A percentile compares a stretch with the other conserved stretches of the same genome.
Conservation (phyloP, 2,329 filamentous ascomycete genomes). For the Mycogone perniciosa region DNA sequence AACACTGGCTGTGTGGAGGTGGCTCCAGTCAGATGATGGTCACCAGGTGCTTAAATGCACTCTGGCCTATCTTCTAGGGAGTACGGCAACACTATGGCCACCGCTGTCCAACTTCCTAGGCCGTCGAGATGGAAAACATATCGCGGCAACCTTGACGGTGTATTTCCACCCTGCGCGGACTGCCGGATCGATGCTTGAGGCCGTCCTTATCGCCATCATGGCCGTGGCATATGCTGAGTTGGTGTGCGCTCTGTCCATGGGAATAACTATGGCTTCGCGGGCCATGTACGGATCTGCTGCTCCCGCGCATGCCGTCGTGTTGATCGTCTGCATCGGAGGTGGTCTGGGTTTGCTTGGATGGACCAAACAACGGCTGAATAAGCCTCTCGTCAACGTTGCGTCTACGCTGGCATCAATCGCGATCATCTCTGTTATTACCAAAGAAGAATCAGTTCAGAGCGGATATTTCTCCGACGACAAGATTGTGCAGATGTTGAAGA, state of each 20-base stretch:
- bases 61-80: slow-evolving; percentile 80
- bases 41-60: slow-evolving; percentile 85
- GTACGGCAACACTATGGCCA: slow-evolving; percentile 76
- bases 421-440: slow-evolving; percentile 84
- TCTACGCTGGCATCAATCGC: slow-evolving; percentile 82
- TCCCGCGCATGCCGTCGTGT: slow-evolving; percentile 70
- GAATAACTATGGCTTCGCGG: slow-evolving; percentile 73
- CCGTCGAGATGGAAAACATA: slow-evolving; percentile 83
- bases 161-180: slow-evolving; percentile 91
- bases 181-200: slow-evolving; percentile 84
- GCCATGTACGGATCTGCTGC: slow-evolving; percentile 57
- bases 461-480: slow-evolving; percentile 77
- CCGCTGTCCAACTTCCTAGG: slow-evolving; percentile 68
- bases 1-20: slow-evolving; percentile 44
- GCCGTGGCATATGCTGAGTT: slow-evolving; percentile 67
- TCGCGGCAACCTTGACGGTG: slow-evolving; percentile 87
- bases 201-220: slow-evolving; percentile 65
- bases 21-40: slow-evolving; percentile 65
- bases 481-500: slow-evolving; percentile 74
- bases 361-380: slow-evolving; percentile 74
- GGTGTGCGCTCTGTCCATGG: slow-evolving; percentile 80
- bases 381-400: slow-evolving; percentile 75
- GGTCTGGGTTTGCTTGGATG: slow-evolving; percentile 83
- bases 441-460: slow-evolving; percentile 79
- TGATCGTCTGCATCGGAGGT: slow-evolving; percentile 78